Base-by-base conservation (phyloP, 257 asterid species). In the Nicotiana undulata region DNA sequence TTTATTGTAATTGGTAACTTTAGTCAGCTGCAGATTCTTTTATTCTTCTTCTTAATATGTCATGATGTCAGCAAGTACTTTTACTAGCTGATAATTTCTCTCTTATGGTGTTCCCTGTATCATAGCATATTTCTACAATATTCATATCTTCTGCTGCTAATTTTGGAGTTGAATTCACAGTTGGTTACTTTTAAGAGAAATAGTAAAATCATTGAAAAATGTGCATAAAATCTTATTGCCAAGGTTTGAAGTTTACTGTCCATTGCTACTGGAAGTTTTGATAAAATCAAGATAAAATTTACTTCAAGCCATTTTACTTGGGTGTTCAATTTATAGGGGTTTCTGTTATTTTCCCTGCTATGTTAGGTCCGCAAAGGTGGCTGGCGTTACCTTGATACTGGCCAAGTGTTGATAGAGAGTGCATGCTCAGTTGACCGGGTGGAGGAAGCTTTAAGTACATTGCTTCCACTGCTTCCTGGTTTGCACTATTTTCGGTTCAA, bases 351-450 rank as follows among this genome's bases (percentile, higher is more conserved):
- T 70, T 58, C 68, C 80, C 66, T 84, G 53, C 79, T 79, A 20
- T 85, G 70, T 82, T 87, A 96, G 99, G 96, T 88, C 51, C 93
- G 98, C 65, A 92, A 88, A 86, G 98, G 99, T 68, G 99, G 99
- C 66, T 94, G 99, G 99, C 98, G 99, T 86, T 94, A 94, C 86
- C 81, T 94, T 76, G 98, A 96, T 87, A 96, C 98, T 82, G 98
- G 98, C 53, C 99, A 96, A 87, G 98, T 96, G 83, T 84, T 96
- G 90, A 91, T 96, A 81, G 98, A 96, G 86, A 96, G 99, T 86
- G 98, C 98, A 80, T 96, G 99, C 88, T 96, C 98, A 78, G 98
- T 92, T 83, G 99, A 96, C 80, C 94, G 99, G 67, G 99, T 92
- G 81, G 99, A 96, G 88, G 99, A 96, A 89, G 91, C 98, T 80